A percentile compares a stretch with the other conserved stretches of the same genome.
These are phyloP conservation scores for Ceratocystis lukuohia DNA, from an alignment of 2,329 filamentous ascomycete genomes.

Conservation along the genomic window DNA sequence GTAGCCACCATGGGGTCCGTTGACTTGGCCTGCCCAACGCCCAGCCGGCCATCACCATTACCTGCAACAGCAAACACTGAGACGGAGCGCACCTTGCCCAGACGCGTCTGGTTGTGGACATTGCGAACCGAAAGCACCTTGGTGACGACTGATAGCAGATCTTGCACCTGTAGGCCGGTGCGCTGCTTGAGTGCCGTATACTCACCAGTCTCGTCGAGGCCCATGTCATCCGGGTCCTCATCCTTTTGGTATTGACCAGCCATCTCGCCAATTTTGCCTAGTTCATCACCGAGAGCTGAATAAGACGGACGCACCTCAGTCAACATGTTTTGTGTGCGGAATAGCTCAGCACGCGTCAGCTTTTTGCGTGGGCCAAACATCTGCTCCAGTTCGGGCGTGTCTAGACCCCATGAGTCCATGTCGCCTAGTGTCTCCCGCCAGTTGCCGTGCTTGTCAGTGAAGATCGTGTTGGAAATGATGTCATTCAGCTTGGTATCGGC, in stretches of 20 bases:
- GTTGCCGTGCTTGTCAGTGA: constrained; percentile 23
- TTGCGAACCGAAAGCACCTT: constrained; percentile 62
- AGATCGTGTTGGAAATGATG: constrained; percentile 15
- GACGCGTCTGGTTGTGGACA: constrained; percentile 86
- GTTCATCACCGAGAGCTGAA: constrained; percentile 27
- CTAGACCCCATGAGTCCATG: constrained; percentile 23
- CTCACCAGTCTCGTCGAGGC: constrained; percentile 37
- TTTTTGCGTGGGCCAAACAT: constrained; percentile 19
- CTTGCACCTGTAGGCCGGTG: constrained; percentile 39
- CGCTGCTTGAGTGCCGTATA: constrained; percentile 41
- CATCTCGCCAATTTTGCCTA: constrained; percentile 42
- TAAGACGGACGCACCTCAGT: constrained; percentile 20
- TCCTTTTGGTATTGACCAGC: constrained; percentile 37
- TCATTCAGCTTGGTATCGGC: constrained; percentile 17
- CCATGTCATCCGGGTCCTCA: constrained; percentile 37
- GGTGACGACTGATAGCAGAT: constrained; percentile 43
- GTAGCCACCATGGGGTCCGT: constrained; percentile 55
- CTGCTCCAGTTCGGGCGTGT: constrained; percentile 21
- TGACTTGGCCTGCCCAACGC: constrained; percentile 81
- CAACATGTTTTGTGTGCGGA: constrained; percentile 19
- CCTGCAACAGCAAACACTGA: constrained; percentile 74
- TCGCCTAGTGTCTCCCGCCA: constrained; percentile 28
- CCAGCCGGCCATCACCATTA: constrained; percentile 72
- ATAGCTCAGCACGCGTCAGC: constrained; percentile 16
- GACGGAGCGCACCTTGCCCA: constrained; percentile 74